Conservation (phyloP, 441 rosid genomes). For the Melastoma candidum region DNA sequence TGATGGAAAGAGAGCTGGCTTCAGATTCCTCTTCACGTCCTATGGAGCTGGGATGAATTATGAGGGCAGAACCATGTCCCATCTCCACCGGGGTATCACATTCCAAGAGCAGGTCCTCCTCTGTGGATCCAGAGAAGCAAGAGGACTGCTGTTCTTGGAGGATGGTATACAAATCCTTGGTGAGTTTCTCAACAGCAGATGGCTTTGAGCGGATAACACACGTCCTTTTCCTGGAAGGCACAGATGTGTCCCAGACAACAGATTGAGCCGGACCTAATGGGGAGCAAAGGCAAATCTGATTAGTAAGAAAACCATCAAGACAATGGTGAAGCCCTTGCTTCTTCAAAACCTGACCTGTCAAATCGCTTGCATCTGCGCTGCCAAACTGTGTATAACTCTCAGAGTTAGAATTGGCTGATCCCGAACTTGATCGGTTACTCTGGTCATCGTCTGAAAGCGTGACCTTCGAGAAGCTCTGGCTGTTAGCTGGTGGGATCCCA, state of each 20-base stretch:
- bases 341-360: conserved; percentile 55
- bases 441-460: conserved; percentile 10
- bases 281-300: not conserved
- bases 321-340: too few species aligned
- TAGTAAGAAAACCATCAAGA: too few species aligned
- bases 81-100: conserved; percentile 87
- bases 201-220: conserved; percentile 76
- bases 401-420: conserved; percentile 45
- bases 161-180: conserved; percentile 71
- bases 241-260: conserved; percentile 77
- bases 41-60: conserved; percentile 69
- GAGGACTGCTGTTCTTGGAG: conserved; percentile 90
- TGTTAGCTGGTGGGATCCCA: conserved; percentile 34
- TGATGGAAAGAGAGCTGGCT: conserved; percentile 89
- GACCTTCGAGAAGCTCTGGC: conserved; percentile 40
- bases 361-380: conserved; percentile 69
- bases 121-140: conserved; percentile 78
- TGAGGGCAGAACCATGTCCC: conserved; percentile 95
- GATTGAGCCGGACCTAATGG: conserved; percentile 77
- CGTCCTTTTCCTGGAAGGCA: conserved; percentile 87
- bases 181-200: conserved; percentile 89
- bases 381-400: conserved; percentile 92
- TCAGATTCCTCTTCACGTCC: conserved; percentile 96
- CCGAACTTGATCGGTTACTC: conserved; percentile 9
- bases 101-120: conserved; percentile 86